These are phyloP conservation scores for Eurotiales sp. DNA, from an alignment of 2,329 filamentous ascomycete genomes.

Conservation along the genomic window DNA sequence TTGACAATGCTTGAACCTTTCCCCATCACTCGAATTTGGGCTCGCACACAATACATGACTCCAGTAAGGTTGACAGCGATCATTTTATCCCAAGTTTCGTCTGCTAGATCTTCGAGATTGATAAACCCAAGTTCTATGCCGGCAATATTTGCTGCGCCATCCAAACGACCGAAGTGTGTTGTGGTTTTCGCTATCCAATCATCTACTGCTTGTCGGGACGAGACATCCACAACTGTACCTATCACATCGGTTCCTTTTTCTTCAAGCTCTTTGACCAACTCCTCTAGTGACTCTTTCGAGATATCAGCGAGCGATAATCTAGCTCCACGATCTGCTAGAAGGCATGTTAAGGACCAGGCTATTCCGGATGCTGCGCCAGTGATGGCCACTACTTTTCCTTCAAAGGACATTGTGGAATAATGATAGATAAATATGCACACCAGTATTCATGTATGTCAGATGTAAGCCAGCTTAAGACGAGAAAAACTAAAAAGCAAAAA, in stretches of 20 bases:
- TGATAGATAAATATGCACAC: no score
- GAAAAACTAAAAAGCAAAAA: no score
- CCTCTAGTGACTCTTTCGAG: not conserved
- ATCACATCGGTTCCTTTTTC: no score
- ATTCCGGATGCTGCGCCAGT: not conserved
- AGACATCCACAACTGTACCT: not conserved
- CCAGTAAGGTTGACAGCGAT: constrained; percentile 47
- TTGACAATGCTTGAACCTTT: constrained; percentile 11
- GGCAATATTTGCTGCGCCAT: constrained; percentile 41
- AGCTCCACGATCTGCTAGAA: not conserved
- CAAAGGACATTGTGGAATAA: not conserved
- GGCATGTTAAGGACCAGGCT: not conserved
- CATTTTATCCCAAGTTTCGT: constrained; percentile 42
- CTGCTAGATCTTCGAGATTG: constrained; percentile 29
- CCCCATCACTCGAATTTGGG: constrained; percentile 44
- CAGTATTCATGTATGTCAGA: no score
- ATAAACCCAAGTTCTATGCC: constrained; percentile 28
- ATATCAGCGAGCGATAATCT: not conserved
- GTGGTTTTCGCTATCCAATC: not conserved
- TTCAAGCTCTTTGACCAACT: no score
- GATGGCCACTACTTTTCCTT: not conserved
- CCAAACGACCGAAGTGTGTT: constrained; percentile 26
- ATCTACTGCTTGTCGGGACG: not conserved
- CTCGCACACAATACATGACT: constrained; percentile 49
- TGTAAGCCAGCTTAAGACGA: no score